phyloP scores from a whole-genome alignment of 1,284 basidiomycete species.

The Tilletia caries region DNA sequence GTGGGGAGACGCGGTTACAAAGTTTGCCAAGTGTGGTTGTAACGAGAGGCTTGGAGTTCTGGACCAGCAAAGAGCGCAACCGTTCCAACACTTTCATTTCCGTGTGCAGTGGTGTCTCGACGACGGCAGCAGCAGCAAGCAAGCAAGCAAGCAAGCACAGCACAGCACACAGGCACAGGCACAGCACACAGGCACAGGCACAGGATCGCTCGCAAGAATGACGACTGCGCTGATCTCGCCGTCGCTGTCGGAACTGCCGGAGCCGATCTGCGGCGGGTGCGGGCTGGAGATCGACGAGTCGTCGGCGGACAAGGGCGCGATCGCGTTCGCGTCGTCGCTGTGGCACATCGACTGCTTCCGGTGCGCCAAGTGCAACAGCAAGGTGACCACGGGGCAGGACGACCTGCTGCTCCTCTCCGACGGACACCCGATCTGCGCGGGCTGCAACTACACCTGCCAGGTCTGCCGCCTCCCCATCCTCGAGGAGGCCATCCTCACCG shows the following conservation, averaged over 20 bases:
- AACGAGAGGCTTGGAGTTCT: too few relatives aligned
- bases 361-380: slow-evolving; percentile 56
- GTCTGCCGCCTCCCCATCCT: slow-evolving; percentile 32
- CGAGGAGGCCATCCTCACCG: slow-evolving; percentile 79
- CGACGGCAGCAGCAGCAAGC: neutral
- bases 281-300: slow-evolving; percentile 39
- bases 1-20: too few relatives aligned
- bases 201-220: neutral
- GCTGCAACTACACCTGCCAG: slow-evolving; percentile 79
- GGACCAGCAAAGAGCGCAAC: too few relatives aligned
- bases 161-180: neutral
- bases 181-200: too few relatives aligned
- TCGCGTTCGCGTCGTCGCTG: slow-evolving; percentile 44
- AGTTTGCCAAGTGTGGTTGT: too few relatives aligned
- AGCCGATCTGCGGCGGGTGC: slow-evolving; percentile 46
- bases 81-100: too few relatives aligned
- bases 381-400: slow-evolving; percentile 70
- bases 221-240: neutral
- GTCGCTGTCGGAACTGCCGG: slow-evolving; percentile 30
- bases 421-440: slow-evolving; percentile 91
- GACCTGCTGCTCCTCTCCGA: slow-evolving; percentile 92
- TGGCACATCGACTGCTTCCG: slow-evolving; percentile 47
- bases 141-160: neutral
- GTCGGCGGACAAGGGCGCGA: slow-evolving; percentile 41
- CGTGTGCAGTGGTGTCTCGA: too few relatives aligned